These are phyloP conservation scores for Cytospora mali DNA, from an alignment of 2,329 filamentous ascomycete species.

Conservation along the genomic window DNA sequence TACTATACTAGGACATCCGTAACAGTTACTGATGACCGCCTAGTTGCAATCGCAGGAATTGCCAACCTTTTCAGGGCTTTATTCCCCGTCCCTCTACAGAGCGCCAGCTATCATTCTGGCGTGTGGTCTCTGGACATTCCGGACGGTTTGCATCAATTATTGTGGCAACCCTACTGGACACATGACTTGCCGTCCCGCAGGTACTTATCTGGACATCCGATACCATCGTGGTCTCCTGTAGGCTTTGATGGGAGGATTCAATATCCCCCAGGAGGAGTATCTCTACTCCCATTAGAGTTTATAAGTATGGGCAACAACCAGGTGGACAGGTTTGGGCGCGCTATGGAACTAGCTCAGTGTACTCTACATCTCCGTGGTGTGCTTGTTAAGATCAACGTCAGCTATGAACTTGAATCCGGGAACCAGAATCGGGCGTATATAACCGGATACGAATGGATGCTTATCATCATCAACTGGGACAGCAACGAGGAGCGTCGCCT, in stretches of 20 bases:
- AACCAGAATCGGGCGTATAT: neutral
- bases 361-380: conserved; percentile 4
- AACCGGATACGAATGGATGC: neutral
- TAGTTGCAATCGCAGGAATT: conserved; percentile 10
- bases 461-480: neutral
- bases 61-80: neutral
- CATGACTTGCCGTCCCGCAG: neutral
- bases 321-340: conserved; percentile 5
- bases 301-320: neutral
- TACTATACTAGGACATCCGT: neutral
- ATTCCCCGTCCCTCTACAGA: neutral
- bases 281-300: neutral
- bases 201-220: conserved; percentile 1
- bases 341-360: neutral
- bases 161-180: neutral
- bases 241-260: neutral
- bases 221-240: conserved; percentile 4
- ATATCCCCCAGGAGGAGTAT: neutral
- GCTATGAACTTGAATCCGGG: neutral
- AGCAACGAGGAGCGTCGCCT: neutral
- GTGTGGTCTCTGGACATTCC: neutral
- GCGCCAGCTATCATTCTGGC: neutral
- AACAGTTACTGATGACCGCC: neutral
- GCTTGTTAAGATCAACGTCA: neutral
- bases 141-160: neutral